These are phyloP conservation scores for Candida sojae DNA, from an alignment of 1,139 yeast genomes.

Conservation along the genomic window DNA sequence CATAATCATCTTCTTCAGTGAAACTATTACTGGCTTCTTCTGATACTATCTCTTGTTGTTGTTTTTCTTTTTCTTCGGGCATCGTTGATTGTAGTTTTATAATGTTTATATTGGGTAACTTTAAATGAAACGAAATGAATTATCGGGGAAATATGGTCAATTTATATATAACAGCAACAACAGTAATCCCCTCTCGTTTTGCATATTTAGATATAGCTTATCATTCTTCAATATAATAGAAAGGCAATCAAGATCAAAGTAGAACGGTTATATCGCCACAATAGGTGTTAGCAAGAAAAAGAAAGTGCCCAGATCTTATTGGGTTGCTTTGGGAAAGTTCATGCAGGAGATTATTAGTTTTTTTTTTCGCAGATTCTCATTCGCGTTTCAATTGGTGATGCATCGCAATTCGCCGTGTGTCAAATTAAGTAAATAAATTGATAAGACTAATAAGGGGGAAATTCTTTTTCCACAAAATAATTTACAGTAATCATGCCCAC, in stretches of 20 bases:
- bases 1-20: not conserved
- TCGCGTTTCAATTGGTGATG: not conserved
- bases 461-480: too few species aligned
- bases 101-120: too few species aligned
- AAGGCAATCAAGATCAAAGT: too few species aligned
- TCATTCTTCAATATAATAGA: too few species aligned
- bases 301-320: too few species aligned
- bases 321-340: not conserved
- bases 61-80: not conserved
- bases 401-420: conserved; percentile 1
- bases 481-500: too few species aligned
- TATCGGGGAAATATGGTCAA: not conserved
- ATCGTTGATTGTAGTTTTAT: too few species aligned
- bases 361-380: not conserved
- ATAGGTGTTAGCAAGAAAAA: too few species aligned
- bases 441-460: not conserved
- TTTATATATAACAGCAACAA: not conserved
- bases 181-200: too few species aligned
- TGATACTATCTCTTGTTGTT: not conserved
- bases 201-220: too few species aligned
- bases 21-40: not conserved
- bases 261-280: too few species aligned
- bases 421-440: not conserved
- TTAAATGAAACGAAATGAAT: not conserved
- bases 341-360: not conserved